Evolutionary conservation across 805 yeast genomes (phyloP).

Genomic region (Lipomyces mesembrius): DNA sequence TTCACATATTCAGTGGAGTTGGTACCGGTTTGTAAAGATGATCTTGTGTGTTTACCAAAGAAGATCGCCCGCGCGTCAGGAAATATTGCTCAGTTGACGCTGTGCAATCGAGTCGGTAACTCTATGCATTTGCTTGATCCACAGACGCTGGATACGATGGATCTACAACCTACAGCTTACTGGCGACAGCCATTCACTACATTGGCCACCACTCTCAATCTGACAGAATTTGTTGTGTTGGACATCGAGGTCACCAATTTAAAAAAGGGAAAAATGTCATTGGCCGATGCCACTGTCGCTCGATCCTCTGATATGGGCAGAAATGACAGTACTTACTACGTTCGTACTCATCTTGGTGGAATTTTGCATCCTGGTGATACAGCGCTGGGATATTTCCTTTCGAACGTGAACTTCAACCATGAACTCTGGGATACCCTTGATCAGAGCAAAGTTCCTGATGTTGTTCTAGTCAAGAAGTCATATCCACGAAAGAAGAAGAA

Average conservation of each 20-base stretch:
- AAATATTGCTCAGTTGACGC: conserved; percentile 74
- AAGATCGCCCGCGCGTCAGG: conserved; percentile 84
- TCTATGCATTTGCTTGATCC: conserved; percentile 88
- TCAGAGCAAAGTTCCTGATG: conserved; percentile 74
- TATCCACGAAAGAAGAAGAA: conserved; percentile 76
- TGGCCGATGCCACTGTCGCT: conserved; percentile 92
- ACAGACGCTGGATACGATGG: conserved; percentile 74
- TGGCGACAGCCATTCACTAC: conserved; percentile 85
- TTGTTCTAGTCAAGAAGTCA: conserved; percentile 83
- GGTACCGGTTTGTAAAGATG: conserved; percentile 96
- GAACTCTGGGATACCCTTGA: conserved; percentile 78
- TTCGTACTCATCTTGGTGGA: conserved; percentile 91
- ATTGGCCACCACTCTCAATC: conserved; percentile 62
- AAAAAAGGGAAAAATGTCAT: conserved; percentile 72
- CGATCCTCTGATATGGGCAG: conserved; percentile 85
- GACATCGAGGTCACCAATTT: conserved; percentile 93
- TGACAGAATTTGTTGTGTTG: conserved; percentile 84
- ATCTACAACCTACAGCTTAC: conserved; percentile 68
- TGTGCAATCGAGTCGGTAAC: conserved; percentile 85
- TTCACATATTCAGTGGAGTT: conserved; percentile 92
- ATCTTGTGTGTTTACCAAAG: conserved; percentile 87
- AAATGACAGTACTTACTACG: conserved; percentile 79
- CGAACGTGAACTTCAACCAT: conserved; percentile 86
- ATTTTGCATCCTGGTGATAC: conserved; percentile 96
- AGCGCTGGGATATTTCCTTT: conserved; percentile 85